Conservation (phyloP, 352 stramenopile genomes). For the Aphanomyces euteiches region DNA sequence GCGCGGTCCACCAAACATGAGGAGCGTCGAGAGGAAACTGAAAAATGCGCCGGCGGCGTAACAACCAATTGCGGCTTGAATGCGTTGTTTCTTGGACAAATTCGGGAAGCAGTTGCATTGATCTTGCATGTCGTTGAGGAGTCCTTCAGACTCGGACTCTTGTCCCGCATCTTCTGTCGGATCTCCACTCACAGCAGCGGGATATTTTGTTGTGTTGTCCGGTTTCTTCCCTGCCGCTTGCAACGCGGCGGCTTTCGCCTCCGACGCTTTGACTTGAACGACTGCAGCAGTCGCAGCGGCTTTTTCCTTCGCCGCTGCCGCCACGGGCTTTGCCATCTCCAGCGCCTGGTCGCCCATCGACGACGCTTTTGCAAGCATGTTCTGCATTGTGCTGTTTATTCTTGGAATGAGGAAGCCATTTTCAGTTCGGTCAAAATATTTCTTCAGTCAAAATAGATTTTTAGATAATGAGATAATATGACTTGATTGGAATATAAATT, state of each 20-base stretch:
- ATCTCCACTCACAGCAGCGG: neutral
- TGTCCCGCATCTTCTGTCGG: neutral
- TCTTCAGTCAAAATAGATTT: no score
- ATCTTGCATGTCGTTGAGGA: conserved; percentile 62
- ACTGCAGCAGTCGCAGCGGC: conserved; percentile 7
- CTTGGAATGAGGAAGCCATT: neutral
- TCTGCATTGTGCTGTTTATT: neutral
- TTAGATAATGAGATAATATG: no score
- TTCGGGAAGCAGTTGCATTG: conserved; percentile 50
- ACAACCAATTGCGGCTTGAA: conserved; percentile 67
- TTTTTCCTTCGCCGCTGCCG: conserved; percentile 26
- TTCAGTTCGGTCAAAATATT: no score
- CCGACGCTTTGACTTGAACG: conserved; percentile 21
- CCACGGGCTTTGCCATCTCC: conserved; percentile 21
- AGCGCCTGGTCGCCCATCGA: conserved; percentile 21
- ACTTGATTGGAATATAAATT: no score
- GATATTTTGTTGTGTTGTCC: neutral
- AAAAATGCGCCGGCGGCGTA: conserved; percentile 70
- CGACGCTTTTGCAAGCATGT: conserved; percentile 29
- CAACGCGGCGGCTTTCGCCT: conserved; percentile 26
- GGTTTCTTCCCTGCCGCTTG: neutral
- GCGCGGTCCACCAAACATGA: conserved; percentile 73
- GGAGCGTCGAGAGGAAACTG: conserved; percentile 70
- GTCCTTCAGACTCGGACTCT: conserved; percentile 41
- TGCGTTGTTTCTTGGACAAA: conserved; percentile 72